Conservation (phyloP, 371 early-diverging fungal genomes). For the Saksenaea oblongispora region DNA sequence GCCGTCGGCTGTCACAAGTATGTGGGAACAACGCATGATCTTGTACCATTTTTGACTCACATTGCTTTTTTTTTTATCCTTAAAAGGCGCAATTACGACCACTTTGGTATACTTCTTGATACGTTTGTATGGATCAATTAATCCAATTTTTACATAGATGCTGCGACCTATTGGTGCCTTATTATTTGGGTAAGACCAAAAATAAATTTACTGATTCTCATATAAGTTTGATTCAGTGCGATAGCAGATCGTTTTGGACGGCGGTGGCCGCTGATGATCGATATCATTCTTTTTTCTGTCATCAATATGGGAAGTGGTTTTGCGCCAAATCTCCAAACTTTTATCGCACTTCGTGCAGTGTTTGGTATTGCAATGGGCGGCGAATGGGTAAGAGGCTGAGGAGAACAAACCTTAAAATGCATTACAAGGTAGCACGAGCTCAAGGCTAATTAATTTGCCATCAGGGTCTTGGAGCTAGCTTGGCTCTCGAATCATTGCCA, state of each 20-base stretch:
- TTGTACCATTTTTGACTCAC: background rate
- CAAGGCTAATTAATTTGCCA: background rate
- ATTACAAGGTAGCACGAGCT: background rate
- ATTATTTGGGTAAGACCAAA: slow-evolving; percentile 53
- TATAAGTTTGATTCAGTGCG: slow-evolving; percentile 22
- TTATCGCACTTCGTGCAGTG: slow-evolving; percentile 57
- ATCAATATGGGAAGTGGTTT: slow-evolving; percentile 67
- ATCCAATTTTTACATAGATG: slow-evolving; percentile 25
- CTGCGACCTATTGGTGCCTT: slow-evolving; percentile 69
- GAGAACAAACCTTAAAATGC: background rate
- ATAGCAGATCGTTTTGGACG: slow-evolving; percentile 68
- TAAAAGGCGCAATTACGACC: slow-evolving; percentile 32
- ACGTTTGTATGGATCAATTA: background rate
- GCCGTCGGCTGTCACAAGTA: slow-evolving; percentile 53
- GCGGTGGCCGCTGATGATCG: slow-evolving; percentile 62
- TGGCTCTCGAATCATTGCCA: slow-evolving; percentile 70
- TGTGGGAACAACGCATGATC: slow-evolving; percentile 5
- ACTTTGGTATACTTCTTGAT: slow-evolving; percentile 22
- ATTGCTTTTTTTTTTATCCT: slow-evolving; percentile 5
- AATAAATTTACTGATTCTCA: background rate
- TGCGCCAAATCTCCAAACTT: slow-evolving; percentile 46
- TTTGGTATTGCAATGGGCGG: slow-evolving; percentile 80
- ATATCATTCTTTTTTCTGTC: slow-evolving; percentile 61
- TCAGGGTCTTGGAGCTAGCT: slow-evolving; percentile 62
- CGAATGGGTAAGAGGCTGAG: slow-evolving; percentile 47